These are phyloP conservation scores for Linnemannia elongata DNA, from an alignment of 192 early-diverging fungal species.

Conservation along the genomic window DNA sequence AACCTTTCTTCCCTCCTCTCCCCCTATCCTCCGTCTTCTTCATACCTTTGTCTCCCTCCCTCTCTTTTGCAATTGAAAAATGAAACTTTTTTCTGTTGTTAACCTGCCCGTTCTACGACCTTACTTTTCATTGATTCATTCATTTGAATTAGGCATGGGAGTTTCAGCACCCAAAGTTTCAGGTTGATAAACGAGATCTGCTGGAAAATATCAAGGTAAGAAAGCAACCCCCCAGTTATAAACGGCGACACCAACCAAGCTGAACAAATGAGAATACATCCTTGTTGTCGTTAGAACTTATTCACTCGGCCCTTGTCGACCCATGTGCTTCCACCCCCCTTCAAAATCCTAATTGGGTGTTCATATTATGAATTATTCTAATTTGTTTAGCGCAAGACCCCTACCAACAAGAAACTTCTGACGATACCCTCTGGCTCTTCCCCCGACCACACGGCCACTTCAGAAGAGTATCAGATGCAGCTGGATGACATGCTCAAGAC, in stretches of 20 bases:
- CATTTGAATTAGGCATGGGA: conserved; percentile 67
- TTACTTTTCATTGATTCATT: not conserved
- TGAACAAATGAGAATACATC: no score
- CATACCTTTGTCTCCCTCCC: not conserved
- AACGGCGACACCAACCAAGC: not conserved
- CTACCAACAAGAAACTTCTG: conserved; percentile 45
- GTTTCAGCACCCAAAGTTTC: conserved; percentile 78
- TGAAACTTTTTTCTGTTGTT: not conserved
- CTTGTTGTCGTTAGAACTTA: no score
- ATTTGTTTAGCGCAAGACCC: conserved; percentile 56
- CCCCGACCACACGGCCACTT: conserved; percentile 18
- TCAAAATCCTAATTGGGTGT: not conserved
- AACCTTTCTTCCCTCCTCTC: not conserved
- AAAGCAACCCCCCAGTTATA: no score
- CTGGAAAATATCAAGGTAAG: conserved; percentile 69
- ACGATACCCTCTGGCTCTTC: not conserved
- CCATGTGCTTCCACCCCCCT: not conserved
- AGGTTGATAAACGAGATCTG: conserved; percentile 66
- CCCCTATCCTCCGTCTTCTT: not conserved
- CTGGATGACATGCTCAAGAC: conserved; percentile 56
- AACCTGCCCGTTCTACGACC: not conserved
- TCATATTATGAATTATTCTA: not conserved
- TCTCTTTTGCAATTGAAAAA: not conserved
- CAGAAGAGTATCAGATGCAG: conserved; percentile 57
- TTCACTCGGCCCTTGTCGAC: not conserved